These are phyloP conservation scores for Davidsoniella neocaledoniae DNA, from an alignment of 2,329 filamentous ascomycete genomes.

Conservation along the genomic window DNA sequence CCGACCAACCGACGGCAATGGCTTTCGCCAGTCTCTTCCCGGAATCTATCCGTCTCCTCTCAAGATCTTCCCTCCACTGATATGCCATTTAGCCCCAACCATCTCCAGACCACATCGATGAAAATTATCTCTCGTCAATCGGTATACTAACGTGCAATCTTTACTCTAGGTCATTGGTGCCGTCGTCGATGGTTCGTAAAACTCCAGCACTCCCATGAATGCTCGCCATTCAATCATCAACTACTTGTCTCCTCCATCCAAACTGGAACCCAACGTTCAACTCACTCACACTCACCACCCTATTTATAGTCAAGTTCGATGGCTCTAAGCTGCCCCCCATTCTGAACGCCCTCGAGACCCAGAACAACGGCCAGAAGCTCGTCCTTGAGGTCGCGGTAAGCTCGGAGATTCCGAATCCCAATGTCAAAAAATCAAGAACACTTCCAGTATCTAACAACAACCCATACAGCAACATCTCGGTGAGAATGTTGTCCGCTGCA, in stretches of 20 bases:
- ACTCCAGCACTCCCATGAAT: slow-evolving; percentile 8
- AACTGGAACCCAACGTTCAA: slow-evolving; percentile 5
- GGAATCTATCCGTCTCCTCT: too few relatives aligned
- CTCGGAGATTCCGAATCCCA: slow-evolving; percentile 11
- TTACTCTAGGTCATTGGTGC: slow-evolving; percentile 82
- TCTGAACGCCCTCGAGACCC: slow-evolving; percentile 87
- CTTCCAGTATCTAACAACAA: slow-evolving; percentile 11
- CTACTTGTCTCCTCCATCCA: slow-evolving; percentile 2
- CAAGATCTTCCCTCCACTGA: too few relatives aligned
- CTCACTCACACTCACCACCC: slow-evolving; percentile 8
- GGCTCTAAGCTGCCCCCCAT: slow-evolving; percentile 84
- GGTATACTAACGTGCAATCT: slow-evolving; percentile 36
- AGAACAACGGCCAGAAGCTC: slow-evolving; percentile 86
- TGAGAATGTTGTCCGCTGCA: slow-evolving; percentile 97
- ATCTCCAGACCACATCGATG: too few relatives aligned
- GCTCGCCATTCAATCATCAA: slow-evolving; percentile 12
- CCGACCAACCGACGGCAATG: too few relatives aligned
- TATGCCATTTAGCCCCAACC: too few relatives aligned
- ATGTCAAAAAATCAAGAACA: slow-evolving; percentile 1
- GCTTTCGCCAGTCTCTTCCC: too few relatives aligned
- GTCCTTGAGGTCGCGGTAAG: slow-evolving; percentile 90
- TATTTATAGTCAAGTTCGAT: slow-evolving; percentile 78
- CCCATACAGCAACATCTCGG: slow-evolving; percentile 84
- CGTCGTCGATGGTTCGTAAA: slow-evolving; percentile 81
- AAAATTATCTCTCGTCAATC: neutral